Conservation (phyloP, 441 rosid genomes). For the Francoa sonchifolia region DNA sequence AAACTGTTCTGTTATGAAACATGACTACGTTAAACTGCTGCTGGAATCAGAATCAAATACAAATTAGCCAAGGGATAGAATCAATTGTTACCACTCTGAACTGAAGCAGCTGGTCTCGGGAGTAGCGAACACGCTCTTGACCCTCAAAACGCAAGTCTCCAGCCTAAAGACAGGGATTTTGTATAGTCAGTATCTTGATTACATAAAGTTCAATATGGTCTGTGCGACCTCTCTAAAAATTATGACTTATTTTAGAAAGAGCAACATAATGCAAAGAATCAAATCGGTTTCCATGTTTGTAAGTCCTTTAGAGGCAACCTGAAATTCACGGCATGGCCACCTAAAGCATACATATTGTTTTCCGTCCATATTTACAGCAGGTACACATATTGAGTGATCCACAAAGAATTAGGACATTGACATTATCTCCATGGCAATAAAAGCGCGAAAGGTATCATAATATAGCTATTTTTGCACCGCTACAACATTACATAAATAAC, state of each 20-base stretch:
- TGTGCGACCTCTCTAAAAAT: conserved; percentile 1
- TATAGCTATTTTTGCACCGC: too few relatives aligned
- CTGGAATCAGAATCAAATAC: neutral
- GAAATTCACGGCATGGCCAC: conserved; percentile 28
- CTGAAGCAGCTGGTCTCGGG: conserved; percentile 64
- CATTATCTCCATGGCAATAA: too few relatives aligned
- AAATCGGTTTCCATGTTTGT: conserved; percentile 22
- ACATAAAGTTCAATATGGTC: too few relatives aligned
- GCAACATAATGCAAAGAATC: too few relatives aligned
- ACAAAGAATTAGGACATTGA: conserved; percentile 53
- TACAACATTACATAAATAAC: too few relatives aligned
- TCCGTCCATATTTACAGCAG: conserved; percentile 23
- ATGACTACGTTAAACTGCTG: neutral
- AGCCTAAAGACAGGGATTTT: too few relatives aligned
- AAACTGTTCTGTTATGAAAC: too few relatives aligned
- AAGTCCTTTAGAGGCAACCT: conserved; percentile 48
- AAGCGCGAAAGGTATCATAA: too few relatives aligned
- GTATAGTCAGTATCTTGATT: too few relatives aligned
- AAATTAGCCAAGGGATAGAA: neutral
- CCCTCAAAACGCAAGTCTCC: conserved; percentile 60
- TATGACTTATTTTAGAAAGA: neutral
- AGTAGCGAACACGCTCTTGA: conserved; percentile 45
- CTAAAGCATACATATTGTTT: conserved; percentile 15
- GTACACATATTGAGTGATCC: conserved; percentile 18
- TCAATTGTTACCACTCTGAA: conserved; percentile 40